Evolutionary conservation across 2,329 filamentous ascomycete species (phyloP).

Genomic region (Xylariaceae sp.): DNA sequence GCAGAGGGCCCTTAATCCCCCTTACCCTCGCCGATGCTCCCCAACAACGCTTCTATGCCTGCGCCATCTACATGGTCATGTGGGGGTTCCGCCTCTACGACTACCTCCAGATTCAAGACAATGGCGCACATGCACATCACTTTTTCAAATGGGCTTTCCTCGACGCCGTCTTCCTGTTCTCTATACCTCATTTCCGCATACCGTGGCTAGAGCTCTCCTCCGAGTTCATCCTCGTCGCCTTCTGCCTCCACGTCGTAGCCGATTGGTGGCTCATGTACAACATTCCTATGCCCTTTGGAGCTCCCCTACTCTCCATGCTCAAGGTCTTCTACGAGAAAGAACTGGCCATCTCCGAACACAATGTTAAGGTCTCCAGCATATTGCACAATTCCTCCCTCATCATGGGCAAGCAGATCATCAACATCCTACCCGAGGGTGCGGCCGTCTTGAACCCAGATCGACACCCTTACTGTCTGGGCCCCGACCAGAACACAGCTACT

Average conservation of each 20-base stretch:
- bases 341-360: constrained; percentile 86
- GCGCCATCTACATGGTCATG: constrained; percentile 71
- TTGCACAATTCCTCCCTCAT: constrained; percentile 92
- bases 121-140: constrained; percentile 80
- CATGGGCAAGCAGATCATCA: constrained; percentile 93
- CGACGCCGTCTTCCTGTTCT: constrained; percentile 83
- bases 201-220: constrained; percentile 94
- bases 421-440: constrained; percentile 94
- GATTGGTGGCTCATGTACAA: constrained; percentile 65
- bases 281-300: constrained; percentile 49
- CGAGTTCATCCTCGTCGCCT: constrained; percentile 65
- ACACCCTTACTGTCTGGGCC: constrained; percentile 75
- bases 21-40: constrained; percentile 81
- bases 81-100: constrained; percentile 85
- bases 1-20: constrained; percentile 67
- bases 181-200: constrained; percentile 81
- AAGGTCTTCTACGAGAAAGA: constrained; percentile 91
- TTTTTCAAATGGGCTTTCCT: constrained; percentile 93
- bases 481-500: constrained; percentile 54
- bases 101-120: constrained; percentile 72
- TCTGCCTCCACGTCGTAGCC: constrained; percentile 65
- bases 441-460: constrained; percentile 81
- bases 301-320: constrained; percentile 67
- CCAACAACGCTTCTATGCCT: constrained; percentile 82
- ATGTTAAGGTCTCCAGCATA: constrained; percentile 82